A percentile compares a stretch with the other conserved stretches of the same genome.
Evolutionary conservation across 768 basidiomycete species (phyloP).

Genomic region (Macrolepiota fuliginosa): DNA sequence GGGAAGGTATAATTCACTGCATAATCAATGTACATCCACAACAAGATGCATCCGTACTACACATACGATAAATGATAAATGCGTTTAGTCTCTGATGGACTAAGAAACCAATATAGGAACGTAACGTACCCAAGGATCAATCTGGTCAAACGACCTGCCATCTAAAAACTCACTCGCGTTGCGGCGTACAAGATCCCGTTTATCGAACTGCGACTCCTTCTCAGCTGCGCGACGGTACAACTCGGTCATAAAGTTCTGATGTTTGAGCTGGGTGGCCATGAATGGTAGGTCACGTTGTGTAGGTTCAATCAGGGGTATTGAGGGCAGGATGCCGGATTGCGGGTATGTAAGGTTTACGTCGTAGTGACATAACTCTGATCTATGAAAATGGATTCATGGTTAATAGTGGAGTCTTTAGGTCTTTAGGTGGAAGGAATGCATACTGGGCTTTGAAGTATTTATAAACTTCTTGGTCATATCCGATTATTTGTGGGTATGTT

Average conservation of each 20-base stretch:
- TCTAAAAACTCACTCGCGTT: slow-evolving; percentile 32
- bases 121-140: slow-evolving; percentile 49
- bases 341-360: slow-evolving; percentile 71
- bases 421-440: slow-evolving; percentile 21
- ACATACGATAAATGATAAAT: neutral
- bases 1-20: slow-evolving; percentile 71
- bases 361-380: slow-evolving; percentile 60
- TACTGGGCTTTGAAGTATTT: slow-evolving; percentile 70
- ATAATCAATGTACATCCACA: slow-evolving; percentile 68
- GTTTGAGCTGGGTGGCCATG: slow-evolving; percentile 19
- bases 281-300: slow-evolving; percentile 33
- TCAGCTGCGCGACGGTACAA: slow-evolving; percentile 19
- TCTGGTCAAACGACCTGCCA: slow-evolving; percentile 51
- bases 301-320: slow-evolving; percentile 33
- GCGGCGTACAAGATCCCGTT: slow-evolving; percentile 22
- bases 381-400: slow-evolving; percentile 20
- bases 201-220: slow-evolving; percentile 14
- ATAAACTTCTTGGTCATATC: slow-evolving; percentile 64
- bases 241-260: slow-evolving; percentile 19
- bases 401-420: neutral
- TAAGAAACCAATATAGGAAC: neutral
- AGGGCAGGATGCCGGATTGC: slow-evolving; percentile 50
- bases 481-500: slow-evolving; percentile 76
- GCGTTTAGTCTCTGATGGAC: neutral
- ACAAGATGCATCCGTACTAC: slow-evolving; percentile 63